phyloP scores from a whole-genome alignment of 106 monocot species.

The Phalaenopsis equestris region DNA sequence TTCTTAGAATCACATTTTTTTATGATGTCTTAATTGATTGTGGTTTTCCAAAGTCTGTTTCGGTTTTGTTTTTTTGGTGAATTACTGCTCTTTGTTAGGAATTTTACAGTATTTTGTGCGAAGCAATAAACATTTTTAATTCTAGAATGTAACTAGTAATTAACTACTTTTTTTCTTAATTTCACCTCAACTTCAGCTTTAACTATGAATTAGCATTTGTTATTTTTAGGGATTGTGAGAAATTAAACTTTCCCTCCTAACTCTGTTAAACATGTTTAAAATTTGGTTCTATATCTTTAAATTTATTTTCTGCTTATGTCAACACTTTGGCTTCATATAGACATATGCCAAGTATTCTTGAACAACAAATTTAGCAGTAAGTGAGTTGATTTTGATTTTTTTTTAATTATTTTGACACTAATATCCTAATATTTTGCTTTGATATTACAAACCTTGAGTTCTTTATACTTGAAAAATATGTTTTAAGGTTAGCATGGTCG shows the following conservation, averaged over 20 bases:
- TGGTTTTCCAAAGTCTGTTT: background rate
- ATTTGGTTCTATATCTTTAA: background rate
- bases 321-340: background rate
- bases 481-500: background rate
- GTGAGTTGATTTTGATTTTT: background rate
- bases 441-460: background rate
- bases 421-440: background rate
- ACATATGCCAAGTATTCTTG: background rate
- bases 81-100: background rate
- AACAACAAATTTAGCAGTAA: background rate
- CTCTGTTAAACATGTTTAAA: background rate
- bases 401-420: background rate
- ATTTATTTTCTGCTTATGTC: background rate
- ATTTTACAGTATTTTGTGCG: background rate
- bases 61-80: slow-evolving; percentile 1
- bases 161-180: background rate
- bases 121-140: background rate
- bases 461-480: background rate
- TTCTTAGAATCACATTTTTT: background rate
- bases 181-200: background rate
- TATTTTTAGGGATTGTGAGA: background rate
- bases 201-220: background rate
- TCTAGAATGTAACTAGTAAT: background rate
- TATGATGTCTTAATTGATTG: background rate
- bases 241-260: background rate